Conservation (phyloP, 257 asterid species). For the Salvia rosmarinus region DNA sequence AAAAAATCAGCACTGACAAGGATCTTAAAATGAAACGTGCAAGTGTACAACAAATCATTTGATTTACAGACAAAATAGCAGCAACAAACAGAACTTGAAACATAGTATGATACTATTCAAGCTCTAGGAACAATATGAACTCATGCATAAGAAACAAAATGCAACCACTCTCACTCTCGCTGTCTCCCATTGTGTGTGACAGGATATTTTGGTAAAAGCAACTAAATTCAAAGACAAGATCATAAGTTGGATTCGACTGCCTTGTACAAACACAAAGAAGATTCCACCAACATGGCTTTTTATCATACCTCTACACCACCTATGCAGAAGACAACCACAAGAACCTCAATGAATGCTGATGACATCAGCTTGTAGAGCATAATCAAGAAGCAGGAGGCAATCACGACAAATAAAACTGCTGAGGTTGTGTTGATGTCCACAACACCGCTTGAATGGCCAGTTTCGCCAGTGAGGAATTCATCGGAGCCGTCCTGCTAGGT, state of each 20-base stretch:
- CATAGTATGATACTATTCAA: background rate
- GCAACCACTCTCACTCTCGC: background rate
- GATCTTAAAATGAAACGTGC: slow-evolving; percentile 4
- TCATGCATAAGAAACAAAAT: background rate
- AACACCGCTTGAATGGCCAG: slow-evolving; percentile 51
- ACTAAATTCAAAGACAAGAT: background rate
- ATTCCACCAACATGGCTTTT: background rate
- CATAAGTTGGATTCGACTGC: background rate
- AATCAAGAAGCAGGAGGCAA: slow-evolving; percentile 88
- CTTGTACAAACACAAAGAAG: background rate
- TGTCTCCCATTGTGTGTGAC: no score
- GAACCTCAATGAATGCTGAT: slow-evolving; percentile 75
- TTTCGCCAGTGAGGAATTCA: slow-evolving; percentile 51
- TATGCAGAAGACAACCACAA: slow-evolving; percentile 87
- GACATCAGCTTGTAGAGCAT: slow-evolving; percentile 97
- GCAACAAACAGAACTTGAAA: background rate
- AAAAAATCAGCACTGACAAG: slow-evolving; percentile 34
- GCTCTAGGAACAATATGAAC: background rate
- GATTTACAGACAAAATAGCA: background rate
- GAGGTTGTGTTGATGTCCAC: slow-evolving; percentile 80
- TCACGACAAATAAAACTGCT: slow-evolving; percentile 74
- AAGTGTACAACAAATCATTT: background rate
- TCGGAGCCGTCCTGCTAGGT: slow-evolving; percentile 80
- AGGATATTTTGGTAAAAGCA: slow-evolving; percentile 2
- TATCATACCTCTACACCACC: slow-evolving; percentile 93